Evolutionary conservation across 228 moss, liverwort and hornwort genomes (phyloP), one percentile per base, ranked within the genome.

Genomic region (Sphagnum fallax): DNA sequence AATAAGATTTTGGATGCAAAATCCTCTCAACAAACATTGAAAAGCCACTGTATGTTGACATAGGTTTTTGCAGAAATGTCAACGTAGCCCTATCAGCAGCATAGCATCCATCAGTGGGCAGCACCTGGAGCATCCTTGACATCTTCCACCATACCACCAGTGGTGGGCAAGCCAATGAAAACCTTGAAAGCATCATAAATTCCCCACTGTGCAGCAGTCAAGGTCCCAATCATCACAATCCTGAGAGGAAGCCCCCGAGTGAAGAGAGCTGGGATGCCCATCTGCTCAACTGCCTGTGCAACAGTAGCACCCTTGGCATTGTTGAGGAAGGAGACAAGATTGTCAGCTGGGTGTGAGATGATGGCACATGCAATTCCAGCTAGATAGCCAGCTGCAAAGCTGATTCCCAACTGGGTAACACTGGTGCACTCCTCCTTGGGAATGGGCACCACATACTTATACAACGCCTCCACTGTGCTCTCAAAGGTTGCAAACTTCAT

Each of bases 401-500:
- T 79, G 51, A 85, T 76, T 0, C 82, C 85, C 4, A 85, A 74
- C 72, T 85, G 85, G 12, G 10, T 70, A 51, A 4, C 4, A 0
- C 0, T 71, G 4, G 79, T 70, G 13, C 76, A 80, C 53, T 85
- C 82, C 5, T 48, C 1, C 59, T 82, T 82, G 1, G 77, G 75
- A 4, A 32, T 10, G 1, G 85, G 79, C 66, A 85, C 69, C 16
- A 74, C 55, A 12, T 79, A 4, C 61, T 63, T 65, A 58, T 85
- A 85, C 70, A 85, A 6, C 51, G 73, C 76, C 69, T 77, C 64
- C 64, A 85, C 85, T 5, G 85, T 82, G 70, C 79, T 77, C 73
- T 85, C 85, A 12, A 85, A 85, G 5, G 82, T 82, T 7, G 85
- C 66, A 47, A 85, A 85, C 47, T 85, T 85, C 85, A 85, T 82